These are phyloP conservation scores for Candida insectalens DNA, from an alignment of 805 yeast genomes.

Conservation along the genomic window DNA sequence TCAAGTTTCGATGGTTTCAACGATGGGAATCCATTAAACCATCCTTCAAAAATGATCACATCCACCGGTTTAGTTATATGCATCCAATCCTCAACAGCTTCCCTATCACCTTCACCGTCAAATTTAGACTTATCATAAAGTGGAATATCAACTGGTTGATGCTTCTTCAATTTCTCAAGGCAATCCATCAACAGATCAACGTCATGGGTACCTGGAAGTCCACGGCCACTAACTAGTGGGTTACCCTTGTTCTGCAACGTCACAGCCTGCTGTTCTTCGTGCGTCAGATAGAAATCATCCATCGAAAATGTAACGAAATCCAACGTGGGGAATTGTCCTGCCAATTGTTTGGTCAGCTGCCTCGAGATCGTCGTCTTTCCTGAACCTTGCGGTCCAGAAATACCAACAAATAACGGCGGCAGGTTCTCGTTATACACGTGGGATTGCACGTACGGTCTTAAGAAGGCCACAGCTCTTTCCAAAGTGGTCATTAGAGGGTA, in stretches of 20 bases:
- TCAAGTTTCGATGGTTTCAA: constrained; percentile 22
- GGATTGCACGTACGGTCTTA: constrained; percentile 19
- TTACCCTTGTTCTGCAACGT: constrained; percentile 27
- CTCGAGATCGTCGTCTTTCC: constrained; percentile 58
- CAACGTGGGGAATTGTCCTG: constrained; percentile 25
- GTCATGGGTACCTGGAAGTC: constrained; percentile 94
- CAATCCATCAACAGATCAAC: constrained; percentile 31
- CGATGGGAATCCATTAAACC: constrained; percentile 78
- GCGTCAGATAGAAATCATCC: constrained; percentile 79
- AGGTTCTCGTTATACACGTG: constrained; percentile 9
- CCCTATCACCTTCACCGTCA: constrained; percentile 75
- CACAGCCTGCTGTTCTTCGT: constrained; percentile 44
- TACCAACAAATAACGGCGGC: constrained; percentile 35
- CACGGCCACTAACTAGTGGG: constrained; percentile 59
- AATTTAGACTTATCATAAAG: constrained; percentile 67
- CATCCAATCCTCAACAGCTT: constrained; percentile 30
- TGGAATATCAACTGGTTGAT: constrained; percentile 38
- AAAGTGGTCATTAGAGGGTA: neutral
- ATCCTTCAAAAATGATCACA: constrained; percentile 79
- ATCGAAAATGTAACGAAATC: constrained; percentile 50
- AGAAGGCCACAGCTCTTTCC: constrained; percentile 6
- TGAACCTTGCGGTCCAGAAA: constrained; percentile 73
- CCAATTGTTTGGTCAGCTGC: constrained; percentile 27
- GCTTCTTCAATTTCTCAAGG: constrained; percentile 22
- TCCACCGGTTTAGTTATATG: constrained; percentile 29